Evolutionary conservation across 2,329 filamentous ascomycete genomes (phyloP).

Genomic region (Sclerotinia subarctica): DNA sequence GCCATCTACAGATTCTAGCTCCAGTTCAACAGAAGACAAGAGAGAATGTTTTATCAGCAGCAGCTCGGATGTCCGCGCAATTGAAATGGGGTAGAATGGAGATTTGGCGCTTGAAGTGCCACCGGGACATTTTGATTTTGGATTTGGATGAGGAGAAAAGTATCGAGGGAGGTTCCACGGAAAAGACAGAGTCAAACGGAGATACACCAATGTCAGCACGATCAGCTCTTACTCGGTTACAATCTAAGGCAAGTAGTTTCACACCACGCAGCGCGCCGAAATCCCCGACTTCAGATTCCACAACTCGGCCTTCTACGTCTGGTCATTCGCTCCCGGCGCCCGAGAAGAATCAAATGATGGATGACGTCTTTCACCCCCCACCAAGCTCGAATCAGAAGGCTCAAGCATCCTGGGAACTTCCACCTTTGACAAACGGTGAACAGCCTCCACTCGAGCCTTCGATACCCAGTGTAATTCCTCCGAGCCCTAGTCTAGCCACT

Average conservation of each 20-base stretch:
- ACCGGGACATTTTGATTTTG: conserved; percentile 80
- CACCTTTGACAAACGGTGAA: conserved; percentile 41
- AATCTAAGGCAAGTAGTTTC: conserved; percentile 41
- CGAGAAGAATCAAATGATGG: conserved; percentile 42
- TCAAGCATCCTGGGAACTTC: conserved; percentile 46
- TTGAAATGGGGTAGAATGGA: conserved; percentile 93
- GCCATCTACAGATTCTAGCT: conserved; percentile 83
- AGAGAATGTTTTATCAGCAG: conserved; percentile 80
- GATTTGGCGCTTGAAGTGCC: conserved; percentile 87
- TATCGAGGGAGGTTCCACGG: conserved; percentile 25
- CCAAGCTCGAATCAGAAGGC: conserved; percentile 45
- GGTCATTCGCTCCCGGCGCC: conserved; percentile 31
- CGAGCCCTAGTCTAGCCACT: conserved; percentile 31
- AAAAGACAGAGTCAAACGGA: conserved; percentile 21
- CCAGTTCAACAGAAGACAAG: conserved; percentile 89
- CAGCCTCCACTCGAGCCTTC: conserved; percentile 43
- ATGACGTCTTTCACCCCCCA: conserved; percentile 50
- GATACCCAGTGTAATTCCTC: conserved; percentile 43
- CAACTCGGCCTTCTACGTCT: conserved; percentile 39
- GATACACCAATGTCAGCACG: conserved; percentile 32
- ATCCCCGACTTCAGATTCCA: conserved; percentile 38
- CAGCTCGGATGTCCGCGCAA: conserved; percentile 79
- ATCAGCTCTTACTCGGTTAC: conserved; percentile 38
- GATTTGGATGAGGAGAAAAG: conserved; percentile 76
- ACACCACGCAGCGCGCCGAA: conserved; percentile 41